Evolutionary conservation across 169 alveolate genomes (phyloP), one percentile per base, ranked within the genome.

Genomic region (Eimeria tenella): DNA sequence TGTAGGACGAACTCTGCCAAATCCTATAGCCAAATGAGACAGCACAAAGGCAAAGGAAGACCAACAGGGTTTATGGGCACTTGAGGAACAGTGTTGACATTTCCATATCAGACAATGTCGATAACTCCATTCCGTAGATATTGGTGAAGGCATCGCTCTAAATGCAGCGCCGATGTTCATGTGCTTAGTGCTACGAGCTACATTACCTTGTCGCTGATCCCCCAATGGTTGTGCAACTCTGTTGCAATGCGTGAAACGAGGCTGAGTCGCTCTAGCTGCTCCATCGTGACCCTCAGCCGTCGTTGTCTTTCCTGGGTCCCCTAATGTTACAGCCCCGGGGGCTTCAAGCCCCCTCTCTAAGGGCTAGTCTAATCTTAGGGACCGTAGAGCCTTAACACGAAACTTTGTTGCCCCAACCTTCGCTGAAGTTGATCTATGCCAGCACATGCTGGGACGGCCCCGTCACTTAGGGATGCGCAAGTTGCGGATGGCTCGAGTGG

Each of bases 201-300:
- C 75, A 9, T 10, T 5, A 93, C 95, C 79, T 83, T 58, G 83
- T 94, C 96, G 70, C 71, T 55, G 19, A 94, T 58, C 1, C 95
- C 95, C 96, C 95, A 94, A 92, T 94, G 96, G 55, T 94, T 94
- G 79, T 81, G 83, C 53, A 94, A 90, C 73, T 94, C 96, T 6
- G 95, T 90, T 21, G 94, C 81, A 42, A 94, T 86, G n/a, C 95
- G 93, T 9, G 94, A 90, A 65, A 94, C 58, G 7, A 79, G 83
- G 74, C 89, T 83, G 52, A 94, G 86, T 3, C 95, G 81, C 74
- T 94, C 96, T 4, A 94, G 90, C 94, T 19, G 84, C 31, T 94
- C 96, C 95, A 94, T 90, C 13, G 31, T 77, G 68, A 11, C 42
- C 42, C 42, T 31, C 42, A 31, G 42, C 42, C 42, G 42, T 2